Percentiles rank a stretch among this genome's conserved stretches.
Conservation (phyloP, 1,284 basidiomycete species). For the Thelephora terrestris region DNA sequence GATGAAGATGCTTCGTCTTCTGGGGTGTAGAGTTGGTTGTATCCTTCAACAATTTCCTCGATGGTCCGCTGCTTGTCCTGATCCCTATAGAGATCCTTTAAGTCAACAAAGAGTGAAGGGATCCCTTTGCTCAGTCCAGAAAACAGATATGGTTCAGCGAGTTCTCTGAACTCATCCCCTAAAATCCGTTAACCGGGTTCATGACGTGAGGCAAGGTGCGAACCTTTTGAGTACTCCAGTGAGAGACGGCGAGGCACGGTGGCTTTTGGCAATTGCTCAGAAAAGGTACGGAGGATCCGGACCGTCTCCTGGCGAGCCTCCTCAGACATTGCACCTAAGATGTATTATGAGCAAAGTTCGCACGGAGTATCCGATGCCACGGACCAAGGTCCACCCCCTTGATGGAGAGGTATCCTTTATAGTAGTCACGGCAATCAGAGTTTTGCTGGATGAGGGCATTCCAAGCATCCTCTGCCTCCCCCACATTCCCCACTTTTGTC, state of each 20-base stretch:
- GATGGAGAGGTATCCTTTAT: conserved; percentile 61
- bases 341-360: not conserved
- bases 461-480: conserved; percentile 76
- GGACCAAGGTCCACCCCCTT: conserved; percentile 60
- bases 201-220: conserved; percentile 11
- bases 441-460: conserved; percentile 76
- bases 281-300: conserved; percentile 47
- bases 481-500: conserved; percentile 46
- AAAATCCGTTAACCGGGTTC: conserved; percentile 4
- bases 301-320: conserved; percentile 48
- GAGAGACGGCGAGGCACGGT: conserved; percentile 67
- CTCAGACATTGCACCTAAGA: conserved; percentile 34
- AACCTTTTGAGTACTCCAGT: conserved; percentile 54
- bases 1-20: conserved; percentile 21
- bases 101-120: conserved; percentile 89
- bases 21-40: conserved; percentile 13
- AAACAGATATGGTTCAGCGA: conserved; percentile 64
- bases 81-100: conserved; percentile 78
- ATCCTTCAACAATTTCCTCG: conserved; percentile 55
- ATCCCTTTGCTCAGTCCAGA: conserved; percentile 76
- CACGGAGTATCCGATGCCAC: conserved; percentile 11
- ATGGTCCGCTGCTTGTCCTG: conserved; percentile 57
- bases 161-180: conserved; percentile 58
- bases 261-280: conserved; percentile 54
- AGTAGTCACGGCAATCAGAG: conserved; percentile 77